Conservation (phyloP, 768 basidiomycete genomes). For the Tricholoma matsutake region DNA sequence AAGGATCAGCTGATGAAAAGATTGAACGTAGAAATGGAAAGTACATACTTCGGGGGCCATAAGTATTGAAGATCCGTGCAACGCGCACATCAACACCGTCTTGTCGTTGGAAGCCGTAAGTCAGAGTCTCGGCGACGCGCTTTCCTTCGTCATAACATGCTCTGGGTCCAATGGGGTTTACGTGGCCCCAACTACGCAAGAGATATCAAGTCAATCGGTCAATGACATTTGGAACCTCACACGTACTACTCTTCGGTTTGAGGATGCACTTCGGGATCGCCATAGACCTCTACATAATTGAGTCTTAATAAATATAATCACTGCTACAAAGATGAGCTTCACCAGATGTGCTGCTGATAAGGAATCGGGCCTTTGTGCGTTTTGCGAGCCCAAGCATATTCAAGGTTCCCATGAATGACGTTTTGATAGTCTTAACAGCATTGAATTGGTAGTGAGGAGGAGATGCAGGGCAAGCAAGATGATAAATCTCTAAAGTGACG, state of each 20-base stretch:
- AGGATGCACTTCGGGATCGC: constrained; percentile 97
- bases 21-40: constrained; percentile 1
- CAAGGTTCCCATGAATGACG: constrained; percentile 95
- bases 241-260: constrained; percentile 93
- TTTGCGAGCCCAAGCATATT: constrained; percentile 99
- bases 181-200: constrained; percentile 83
- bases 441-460: constrained; percentile 98
- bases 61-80: constrained; percentile 98
- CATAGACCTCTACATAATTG: constrained; percentile 78
- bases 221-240: neutral
- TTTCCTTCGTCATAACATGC: constrained; percentile 99
- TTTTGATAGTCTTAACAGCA: constrained; percentile 97
- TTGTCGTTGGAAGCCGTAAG: constrained; percentile 93
- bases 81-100: constrained; percentile 96
- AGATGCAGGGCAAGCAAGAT: constrained; percentile 96
- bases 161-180: constrained; percentile 96
- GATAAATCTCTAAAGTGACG: constrained; percentile 79
- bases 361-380: constrained; percentile 94
- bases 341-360: constrained; percentile 95
- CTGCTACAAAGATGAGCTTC: constrained; percentile 19
- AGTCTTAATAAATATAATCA: constrained; percentile 8
- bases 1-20: constrained; percentile 13
- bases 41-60: constrained; percentile 74
- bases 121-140: constrained; percentile 96
- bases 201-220: constrained; percentile 17